phyloP scores from a whole-genome alignment of 306 rosid genomes.

The Sphenostylis stenocarpa region DNA sequence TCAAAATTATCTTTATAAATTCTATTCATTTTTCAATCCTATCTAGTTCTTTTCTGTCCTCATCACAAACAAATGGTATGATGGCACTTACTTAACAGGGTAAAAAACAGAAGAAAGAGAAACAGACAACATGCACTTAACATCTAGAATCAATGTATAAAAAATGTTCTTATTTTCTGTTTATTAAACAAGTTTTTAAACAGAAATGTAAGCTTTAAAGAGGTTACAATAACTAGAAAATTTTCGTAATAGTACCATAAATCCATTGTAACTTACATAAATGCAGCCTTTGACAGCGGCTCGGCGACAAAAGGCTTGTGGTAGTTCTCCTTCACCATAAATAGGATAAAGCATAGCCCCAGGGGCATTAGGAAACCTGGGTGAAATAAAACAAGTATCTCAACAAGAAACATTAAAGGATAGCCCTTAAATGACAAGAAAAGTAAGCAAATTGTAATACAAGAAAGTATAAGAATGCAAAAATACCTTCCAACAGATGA shows the following conservation, averaged over 20 bases:
- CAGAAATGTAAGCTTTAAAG: neutral
- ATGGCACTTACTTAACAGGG: neutral
- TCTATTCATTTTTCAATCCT: too few relatives aligned
- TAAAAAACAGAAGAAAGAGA: neutral
- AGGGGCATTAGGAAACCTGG: conserved; percentile 75
- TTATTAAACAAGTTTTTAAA: neutral
- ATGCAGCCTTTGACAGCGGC: conserved; percentile 97
- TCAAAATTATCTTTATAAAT: too few relatives aligned
- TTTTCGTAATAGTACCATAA: neutral
- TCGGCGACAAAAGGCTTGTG: conserved; percentile 89
- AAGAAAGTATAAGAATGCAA: conserved; percentile 10
- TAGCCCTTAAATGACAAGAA: conserved; percentile 3
- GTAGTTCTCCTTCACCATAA: conserved; percentile 87
- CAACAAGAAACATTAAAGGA: neutral
- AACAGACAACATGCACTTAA: neutral
- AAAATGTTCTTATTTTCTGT: neutral
- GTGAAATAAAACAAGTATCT: conserved; percentile 19
- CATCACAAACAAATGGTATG: conserved; percentile 1
- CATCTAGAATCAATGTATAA: conserved; percentile 4
- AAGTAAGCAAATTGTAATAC: conserved; percentile 12
- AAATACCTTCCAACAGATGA: conserved; percentile 84
- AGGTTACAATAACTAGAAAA: neutral
- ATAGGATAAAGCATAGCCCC: conserved; percentile 86
- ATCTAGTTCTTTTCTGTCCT: too few relatives aligned
- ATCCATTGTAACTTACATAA: conserved; percentile 65